Base-by-base conservation (phyloP, 176 grass and related monocot genomes). In the Triticum monococcum region DNA sequence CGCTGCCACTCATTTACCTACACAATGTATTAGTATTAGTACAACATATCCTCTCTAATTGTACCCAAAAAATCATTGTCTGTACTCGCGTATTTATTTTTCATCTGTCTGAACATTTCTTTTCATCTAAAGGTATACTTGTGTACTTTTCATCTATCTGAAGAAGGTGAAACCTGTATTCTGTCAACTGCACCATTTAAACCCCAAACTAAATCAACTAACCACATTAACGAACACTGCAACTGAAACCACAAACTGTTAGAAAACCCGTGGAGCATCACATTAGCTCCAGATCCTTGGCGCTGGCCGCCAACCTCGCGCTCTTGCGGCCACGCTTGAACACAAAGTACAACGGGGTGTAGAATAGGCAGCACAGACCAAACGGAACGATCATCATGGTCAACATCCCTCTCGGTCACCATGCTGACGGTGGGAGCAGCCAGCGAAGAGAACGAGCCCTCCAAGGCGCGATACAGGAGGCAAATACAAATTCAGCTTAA, bases 351-450 rank as follows among this genome's bases (percentile, higher is more conserved):
- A 98, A 76, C 12, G 96, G 96, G 65, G 81, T 96, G 87, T 98
- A 98, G 46, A 98, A 98, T 32, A 98, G 37, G 86, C 63, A 54
- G 57, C 96, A 96, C 36, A 98, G 17, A 2, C 85, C 94, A 71
- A 98, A 98, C 12, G 96, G 96, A 81, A 96, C 74, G 41, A 94
- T 88, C 35, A 89, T 98, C 96, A 96, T 98, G 18, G 90, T 90
- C 41, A 98, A 31, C 40, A 98, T 72, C 9, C 96, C 96, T 23
- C 83, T 98, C 93, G 0, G 96, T 91, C 11, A 98, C 87, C 68
- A 91, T 86, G 25, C 96, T 93, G 4, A 96, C 93, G 23, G 84
- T 92, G 37, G 96, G 96, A 20, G 96, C 88, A 9, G 96, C 96
- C 67, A 98, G 83, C 31, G 96, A 98, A 8, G 93, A 75, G 26